phyloP scores from a whole-genome alignment of 2,329 filamentous ascomycete species.

The Nemania sp. region DNA sequence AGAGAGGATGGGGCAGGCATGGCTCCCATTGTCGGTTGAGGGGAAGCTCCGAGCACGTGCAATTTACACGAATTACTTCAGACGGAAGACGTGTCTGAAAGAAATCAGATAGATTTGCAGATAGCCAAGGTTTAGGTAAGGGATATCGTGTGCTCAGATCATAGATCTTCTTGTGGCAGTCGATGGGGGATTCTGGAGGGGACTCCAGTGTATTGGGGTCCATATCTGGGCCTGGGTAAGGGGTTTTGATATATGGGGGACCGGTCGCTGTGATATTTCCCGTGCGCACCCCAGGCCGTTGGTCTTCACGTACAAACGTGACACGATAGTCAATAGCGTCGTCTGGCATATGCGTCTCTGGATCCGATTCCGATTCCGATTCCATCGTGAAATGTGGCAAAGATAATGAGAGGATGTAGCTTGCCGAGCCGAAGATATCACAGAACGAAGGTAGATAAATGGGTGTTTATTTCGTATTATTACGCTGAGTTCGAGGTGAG shows the following conservation, averaged over 20 bases:
- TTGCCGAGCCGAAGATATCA: background rate
- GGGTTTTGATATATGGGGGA: background rate
- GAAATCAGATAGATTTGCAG: background rate
- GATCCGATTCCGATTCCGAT: too few species aligned
- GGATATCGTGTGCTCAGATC: background rate
- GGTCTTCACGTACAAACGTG: background rate
- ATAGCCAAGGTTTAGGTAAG: background rate
- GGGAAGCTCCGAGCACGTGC: background rate
- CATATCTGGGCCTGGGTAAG: too few species aligned
- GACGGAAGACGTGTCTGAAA: background rate
- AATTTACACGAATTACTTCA: background rate
- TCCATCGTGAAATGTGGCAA: background rate
- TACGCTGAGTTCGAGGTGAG: too few species aligned
- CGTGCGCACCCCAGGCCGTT: background rate
- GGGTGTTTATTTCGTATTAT: too few species aligned
- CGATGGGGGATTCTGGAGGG: background rate
- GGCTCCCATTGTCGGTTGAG: conserved; percentile 1
- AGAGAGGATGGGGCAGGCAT: background rate
- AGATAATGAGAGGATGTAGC: background rate
- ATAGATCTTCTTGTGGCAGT: background rate
- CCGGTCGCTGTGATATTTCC: background rate
- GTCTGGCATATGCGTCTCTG: too few species aligned
- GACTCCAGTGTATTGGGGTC: too few species aligned
- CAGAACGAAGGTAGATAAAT: too few species aligned
- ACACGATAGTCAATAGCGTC: background rate